phyloP scores from a whole-genome alignment of 768 basidiomycete species.

The Serpula lacrymans region DNA sequence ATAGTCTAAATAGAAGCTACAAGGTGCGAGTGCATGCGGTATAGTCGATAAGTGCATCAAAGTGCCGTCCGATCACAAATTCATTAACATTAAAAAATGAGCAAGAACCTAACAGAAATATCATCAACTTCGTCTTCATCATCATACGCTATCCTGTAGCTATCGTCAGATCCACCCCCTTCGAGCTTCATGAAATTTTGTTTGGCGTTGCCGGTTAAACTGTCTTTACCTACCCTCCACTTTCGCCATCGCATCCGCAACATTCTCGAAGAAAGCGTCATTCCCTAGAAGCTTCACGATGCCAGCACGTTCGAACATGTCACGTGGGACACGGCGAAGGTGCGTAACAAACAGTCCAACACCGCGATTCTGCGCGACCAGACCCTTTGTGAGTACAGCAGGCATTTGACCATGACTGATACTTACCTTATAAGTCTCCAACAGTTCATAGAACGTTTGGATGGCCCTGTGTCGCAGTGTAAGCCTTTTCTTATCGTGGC shows the following conservation, averaged over 20 bases:
- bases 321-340: slow-evolving; percentile 33
- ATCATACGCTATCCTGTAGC: too few relatives aligned
- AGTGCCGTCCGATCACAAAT: too few relatives aligned
- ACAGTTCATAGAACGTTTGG: slow-evolving; percentile 78
- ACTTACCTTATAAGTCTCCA: slow-evolving; percentile 72
- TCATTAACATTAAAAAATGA: too few relatives aligned
- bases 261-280: slow-evolving; percentile 42
- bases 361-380: slow-evolving; percentile 36
- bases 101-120: too few relatives aligned
- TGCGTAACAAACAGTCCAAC: slow-evolving; percentile 47
- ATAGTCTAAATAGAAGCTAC: too few relatives aligned
- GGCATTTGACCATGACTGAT: not conserved
- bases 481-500: too few relatives aligned
- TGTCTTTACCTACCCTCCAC: slow-evolving; percentile 26
- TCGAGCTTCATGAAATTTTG: too few relatives aligned
- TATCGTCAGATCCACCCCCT: too few relatives aligned
- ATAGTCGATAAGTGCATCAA: too few relatives aligned
- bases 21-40: too few relatives aligned
- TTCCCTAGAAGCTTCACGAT: slow-evolving; percentile 40
- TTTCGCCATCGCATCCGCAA: slow-evolving; percentile 38
- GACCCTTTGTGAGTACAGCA: not conserved
- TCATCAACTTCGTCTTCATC: too few relatives aligned
- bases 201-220: too few relatives aligned
- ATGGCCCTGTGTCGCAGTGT: slow-evolving; percentile 66
- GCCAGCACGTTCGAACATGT: slow-evolving; percentile 42